A percentile compares a stretch with the other conserved stretches of the same genome.
Conservation (phyloP, 441 rosid genomes). For the Pelargonium cotyledonis region DNA sequence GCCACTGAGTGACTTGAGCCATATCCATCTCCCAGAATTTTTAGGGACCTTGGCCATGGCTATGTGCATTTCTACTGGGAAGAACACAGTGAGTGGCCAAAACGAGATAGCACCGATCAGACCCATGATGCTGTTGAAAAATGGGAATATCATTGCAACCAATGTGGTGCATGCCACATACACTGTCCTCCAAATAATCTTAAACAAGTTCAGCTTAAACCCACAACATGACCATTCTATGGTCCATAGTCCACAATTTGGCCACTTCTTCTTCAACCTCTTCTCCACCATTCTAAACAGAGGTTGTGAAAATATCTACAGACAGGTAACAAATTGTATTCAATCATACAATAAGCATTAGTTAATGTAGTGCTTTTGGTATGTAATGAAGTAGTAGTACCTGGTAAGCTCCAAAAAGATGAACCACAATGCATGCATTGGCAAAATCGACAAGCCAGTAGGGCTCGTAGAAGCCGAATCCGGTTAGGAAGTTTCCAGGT, state of each 20-base stretch:
- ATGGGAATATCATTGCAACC: slow-evolving; percentile 1
- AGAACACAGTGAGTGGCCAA: slow-evolving; percentile 54
- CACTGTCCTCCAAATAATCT: slow-evolving; percentile 1
- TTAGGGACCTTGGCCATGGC: slow-evolving; percentile 26
- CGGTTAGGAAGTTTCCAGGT: slow-evolving; percentile 55
- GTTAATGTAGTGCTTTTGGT: not conserved
- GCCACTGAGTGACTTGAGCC: slow-evolving; percentile 27
- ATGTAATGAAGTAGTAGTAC: slow-evolving; percentile 16
- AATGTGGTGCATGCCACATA: not conserved
- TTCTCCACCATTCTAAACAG: not conserved
- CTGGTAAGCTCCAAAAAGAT: slow-evolving; percentile 59
- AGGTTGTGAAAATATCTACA: not conserved
- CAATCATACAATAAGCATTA: not conserved
- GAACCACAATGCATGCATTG: slow-evolving; percentile 45
- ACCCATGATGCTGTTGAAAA: slow-evolving; percentile 6
- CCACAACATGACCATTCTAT: not conserved
- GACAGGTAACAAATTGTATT: not conserved
- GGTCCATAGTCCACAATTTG: not conserved
- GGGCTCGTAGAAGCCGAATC: slow-evolving; percentile 51
- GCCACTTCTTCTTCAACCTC: not conserved
- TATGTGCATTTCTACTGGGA: slow-evolving; percentile 52
- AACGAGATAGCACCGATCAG: not conserved
- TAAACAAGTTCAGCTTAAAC: not conserved
- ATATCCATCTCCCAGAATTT: slow-evolving; percentile 35
- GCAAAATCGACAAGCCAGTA: slow-evolving; percentile 62